A percentile compares a stretch with the other conserved stretches of the same genome.
Evolutionary conservation across 2,329 filamentous ascomycete species (phyloP).

Genomic region (Reticulascus tulasneorum): DNA sequence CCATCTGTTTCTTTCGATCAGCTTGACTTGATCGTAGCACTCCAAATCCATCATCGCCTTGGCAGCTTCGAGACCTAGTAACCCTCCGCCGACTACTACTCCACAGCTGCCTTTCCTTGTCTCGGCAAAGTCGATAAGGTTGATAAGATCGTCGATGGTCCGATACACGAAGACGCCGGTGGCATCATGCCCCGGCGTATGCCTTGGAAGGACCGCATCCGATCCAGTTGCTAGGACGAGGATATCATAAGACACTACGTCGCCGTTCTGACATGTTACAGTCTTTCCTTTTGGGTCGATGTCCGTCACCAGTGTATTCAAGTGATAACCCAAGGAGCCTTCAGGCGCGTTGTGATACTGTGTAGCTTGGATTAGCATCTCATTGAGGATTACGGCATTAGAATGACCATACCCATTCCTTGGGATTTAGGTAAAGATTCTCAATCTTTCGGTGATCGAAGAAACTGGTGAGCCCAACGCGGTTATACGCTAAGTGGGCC

Average conservation of each 20-base stretch:
- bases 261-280: constrained; percentile 67
- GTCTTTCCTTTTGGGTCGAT: constrained; percentile 62
- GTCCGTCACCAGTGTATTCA: constrained; percentile 67
- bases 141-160: constrained; percentile 76
- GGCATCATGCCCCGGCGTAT: constrained; percentile 74
- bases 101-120: constrained; percentile 64
- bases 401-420: constrained; percentile 66
- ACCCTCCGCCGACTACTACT: constrained; percentile 76
- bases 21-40: constrained; percentile 67
- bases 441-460: constrained; percentile 83
- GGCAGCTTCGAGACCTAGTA: constrained; percentile 83
- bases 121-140: constrained; percentile 69
- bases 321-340: constrained; percentile 67
- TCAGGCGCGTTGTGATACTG: constrained; percentile 65
- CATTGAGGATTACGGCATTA: constrained; percentile 2
- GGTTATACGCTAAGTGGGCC: constrained; percentile 82
- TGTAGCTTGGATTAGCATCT: constrained; percentile 1
- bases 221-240: constrained; percentile 84
- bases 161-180: constrained; percentile 86
- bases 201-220: constrained; percentile 67
- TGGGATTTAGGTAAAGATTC: constrained; percentile 81
- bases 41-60: constrained; percentile 88
- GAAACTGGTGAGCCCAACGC: constrained; percentile 83
- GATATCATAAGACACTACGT: constrained; percentile 70
- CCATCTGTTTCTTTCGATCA: constrained; percentile 81